Evolutionary conservation across 2,329 filamentous ascomycete genomes (phyloP), one percentile per base, ranked within the genome.

Genomic region (Fusarium bulbicola): DNA sequence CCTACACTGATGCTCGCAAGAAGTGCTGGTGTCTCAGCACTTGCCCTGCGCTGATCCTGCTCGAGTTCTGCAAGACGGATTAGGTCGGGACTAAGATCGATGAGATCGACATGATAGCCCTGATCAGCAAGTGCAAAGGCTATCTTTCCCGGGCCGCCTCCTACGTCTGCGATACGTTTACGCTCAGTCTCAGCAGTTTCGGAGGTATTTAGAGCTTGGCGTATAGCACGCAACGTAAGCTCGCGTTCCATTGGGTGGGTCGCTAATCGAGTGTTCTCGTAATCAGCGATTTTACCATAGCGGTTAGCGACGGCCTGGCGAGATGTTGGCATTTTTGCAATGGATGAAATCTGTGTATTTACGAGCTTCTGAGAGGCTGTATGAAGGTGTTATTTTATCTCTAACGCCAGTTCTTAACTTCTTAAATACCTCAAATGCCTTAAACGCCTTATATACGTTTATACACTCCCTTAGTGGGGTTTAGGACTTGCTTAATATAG

Each of bases 371-470:
- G 8, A 5, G 5, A 46, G 24, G 4, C 15, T 0, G 4, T 5
- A 15, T 15, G 7, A 14, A 26, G 18, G 2, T 26, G 24, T 15
- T 0, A 11, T 2, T 28, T 3, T 28, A 4, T 46, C 24, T 14
- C 6, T 2, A 28, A 20, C 12, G 1, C 2, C 10, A 4, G 12
- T 15, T 21, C 5, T 28, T 1, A 2, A 10, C 12, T 46, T 28
- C 24, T 21, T 28, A 46, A 46, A 46, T 46, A 46, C 24, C 43
- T 46, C 43, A 46, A 20, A 26, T 6, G 6, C 16, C 39, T 42
- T 11, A 46, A 20, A 26, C 4, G 6, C 16, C 39, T 42, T 11
- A 8, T 18, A 6, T 30, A 30, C 28, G 7, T 10, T 42, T 12
- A 20, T 7, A 7, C 14, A 46, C 13, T 3, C 18, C 18, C 24